These are phyloP conservation scores for Houttuynia cordata DNA, from an alignment of 164 flowering plant genomes.

Conservation along the genomic window DNA sequence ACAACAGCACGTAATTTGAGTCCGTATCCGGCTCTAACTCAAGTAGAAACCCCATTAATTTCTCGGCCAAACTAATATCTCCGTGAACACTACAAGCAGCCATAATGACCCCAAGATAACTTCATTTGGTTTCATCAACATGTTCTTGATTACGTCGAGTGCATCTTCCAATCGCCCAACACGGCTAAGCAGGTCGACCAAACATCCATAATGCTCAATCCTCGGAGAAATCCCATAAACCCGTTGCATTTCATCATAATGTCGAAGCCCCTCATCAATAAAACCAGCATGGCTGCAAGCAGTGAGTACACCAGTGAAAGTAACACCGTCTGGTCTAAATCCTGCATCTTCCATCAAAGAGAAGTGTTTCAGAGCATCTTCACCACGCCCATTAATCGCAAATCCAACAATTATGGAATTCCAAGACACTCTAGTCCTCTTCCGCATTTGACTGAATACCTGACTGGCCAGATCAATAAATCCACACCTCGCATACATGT, in stretches of 20 bases:
- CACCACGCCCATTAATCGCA: slow-evolving; percentile 7
- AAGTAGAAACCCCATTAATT: slow-evolving; percentile 26
- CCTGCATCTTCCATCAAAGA: slow-evolving; percentile 6
- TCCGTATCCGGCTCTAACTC: slow-evolving; percentile 25
- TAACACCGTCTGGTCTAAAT: slow-evolving; percentile 5
- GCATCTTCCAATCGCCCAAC: slow-evolving; percentile 11
- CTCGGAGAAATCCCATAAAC: slow-evolving; percentile 3
- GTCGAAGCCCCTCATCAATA: slow-evolving; percentile 6
- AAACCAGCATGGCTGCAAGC: slow-evolving; percentile 12
- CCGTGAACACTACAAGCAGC: slow-evolving; percentile 11
- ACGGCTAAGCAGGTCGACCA: slow-evolving; percentile 10
- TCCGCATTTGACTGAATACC: slow-evolving; percentile 6
- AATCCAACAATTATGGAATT: slow-evolving; percentile 9
- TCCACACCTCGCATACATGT: slow-evolving; percentile 10
- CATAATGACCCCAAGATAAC: slow-evolving; percentile 9
- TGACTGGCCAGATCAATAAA: slow-evolving; percentile 4
- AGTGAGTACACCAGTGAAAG: slow-evolving; percentile 9
- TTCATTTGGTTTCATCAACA: slow-evolving; percentile 9
- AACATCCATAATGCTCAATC: slow-evolving; percentile 9
- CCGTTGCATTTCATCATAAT: slow-evolving; percentile 4
- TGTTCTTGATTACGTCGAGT: slow-evolving; percentile 1
- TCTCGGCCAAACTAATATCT: slow-evolving; percentile 7
- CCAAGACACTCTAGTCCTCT: slow-evolving; percentile 7
- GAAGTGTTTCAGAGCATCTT: slow-evolving; percentile 5
- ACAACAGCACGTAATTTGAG: slow-evolving; percentile 38